A percentile compares a stretch with the other conserved stretches of the same genome.
Evolutionary conservation across 495 filamentous ascomycete genomes (phyloP).

Genomic region (Xylaria sp.): DNA sequence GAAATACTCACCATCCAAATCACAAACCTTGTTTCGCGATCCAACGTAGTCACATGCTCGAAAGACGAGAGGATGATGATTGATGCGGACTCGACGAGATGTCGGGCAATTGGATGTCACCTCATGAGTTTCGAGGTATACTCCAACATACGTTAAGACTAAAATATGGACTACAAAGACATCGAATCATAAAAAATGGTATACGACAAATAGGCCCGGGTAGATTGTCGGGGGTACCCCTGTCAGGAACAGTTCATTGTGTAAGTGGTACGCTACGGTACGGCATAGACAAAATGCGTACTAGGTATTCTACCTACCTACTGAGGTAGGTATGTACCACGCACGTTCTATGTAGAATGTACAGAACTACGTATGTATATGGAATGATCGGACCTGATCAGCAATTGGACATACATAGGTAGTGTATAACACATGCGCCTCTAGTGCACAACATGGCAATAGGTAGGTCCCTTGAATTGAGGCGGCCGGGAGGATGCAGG

Average conservation of each 20-base stretch:
- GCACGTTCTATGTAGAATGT: no score
- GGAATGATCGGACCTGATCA: background rate
- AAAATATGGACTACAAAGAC: background rate
- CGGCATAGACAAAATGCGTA: no score
- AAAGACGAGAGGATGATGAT: background rate
- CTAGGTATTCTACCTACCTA: no score
- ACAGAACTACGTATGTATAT: no score
- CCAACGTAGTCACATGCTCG: background rate
- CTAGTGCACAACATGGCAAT: background rate
- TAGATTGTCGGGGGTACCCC: background rate
- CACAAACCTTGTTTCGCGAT: background rate
- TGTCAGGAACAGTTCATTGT: background rate
- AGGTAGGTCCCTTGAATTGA: background rate
- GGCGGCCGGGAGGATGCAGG: constrained; percentile 10
- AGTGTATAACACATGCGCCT: no score
- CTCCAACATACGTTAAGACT: background rate
- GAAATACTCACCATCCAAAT: background rate
- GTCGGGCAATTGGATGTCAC: background rate
- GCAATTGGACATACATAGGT: background rate
- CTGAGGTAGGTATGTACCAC: no score
- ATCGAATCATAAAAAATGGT: background rate
- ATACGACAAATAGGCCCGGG: background rate
- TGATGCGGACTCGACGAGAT: background rate
- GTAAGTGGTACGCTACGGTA: no score
- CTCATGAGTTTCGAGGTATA: background rate